phyloP scores from a whole-genome alignment of 176 grass and related monocot species.

The Ananas comosus region DNA sequence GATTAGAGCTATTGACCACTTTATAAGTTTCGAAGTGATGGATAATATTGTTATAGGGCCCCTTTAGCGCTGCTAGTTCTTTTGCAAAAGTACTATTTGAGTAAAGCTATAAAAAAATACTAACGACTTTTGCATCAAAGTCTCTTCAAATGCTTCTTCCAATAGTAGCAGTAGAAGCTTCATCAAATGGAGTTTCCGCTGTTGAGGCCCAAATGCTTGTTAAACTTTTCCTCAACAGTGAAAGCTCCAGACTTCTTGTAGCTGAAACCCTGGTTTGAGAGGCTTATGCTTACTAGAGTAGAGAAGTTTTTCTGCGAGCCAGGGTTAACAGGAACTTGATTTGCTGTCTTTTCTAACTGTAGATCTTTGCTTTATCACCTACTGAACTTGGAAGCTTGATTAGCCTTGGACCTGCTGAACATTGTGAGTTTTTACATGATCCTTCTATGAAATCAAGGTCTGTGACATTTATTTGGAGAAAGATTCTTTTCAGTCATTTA shows the following conservation, averaged over 20 bases:
- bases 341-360: slow-evolving; percentile 12
- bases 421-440: slow-evolving; percentile 96
- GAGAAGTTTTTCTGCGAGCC: slow-evolving; percentile 1
- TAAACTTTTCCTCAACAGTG: too few species aligned
- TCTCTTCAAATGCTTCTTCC: too few species aligned
- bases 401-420: slow-evolving; percentile 74
- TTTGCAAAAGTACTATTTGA: slow-evolving; percentile 3
- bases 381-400: slow-evolving; percentile 91
- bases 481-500: not conserved
- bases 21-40: slow-evolving; percentile 9
- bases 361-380: slow-evolving; percentile 83
- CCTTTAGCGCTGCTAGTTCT: not conserved
- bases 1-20: not conserved
- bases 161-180: too few species aligned
- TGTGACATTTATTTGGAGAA: slow-evolving; percentile 3
- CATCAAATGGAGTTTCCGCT: too few species aligned
- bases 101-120: slow-evolving; percentile 1
- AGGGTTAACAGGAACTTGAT: slow-evolving; percentile 6
- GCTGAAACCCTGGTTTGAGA: too few species aligned
- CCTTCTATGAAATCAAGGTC: slow-evolving; percentile 99
- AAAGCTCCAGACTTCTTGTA: too few species aligned
- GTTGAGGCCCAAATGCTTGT: too few species aligned
- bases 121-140: not conserved
- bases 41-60: not conserved
- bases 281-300: too few species aligned